Evolutionary conservation across 2,329 filamentous ascomycete species (phyloP), one percentile per base, ranked within the genome.

Genomic region (Claviceps sorghi): DNA sequence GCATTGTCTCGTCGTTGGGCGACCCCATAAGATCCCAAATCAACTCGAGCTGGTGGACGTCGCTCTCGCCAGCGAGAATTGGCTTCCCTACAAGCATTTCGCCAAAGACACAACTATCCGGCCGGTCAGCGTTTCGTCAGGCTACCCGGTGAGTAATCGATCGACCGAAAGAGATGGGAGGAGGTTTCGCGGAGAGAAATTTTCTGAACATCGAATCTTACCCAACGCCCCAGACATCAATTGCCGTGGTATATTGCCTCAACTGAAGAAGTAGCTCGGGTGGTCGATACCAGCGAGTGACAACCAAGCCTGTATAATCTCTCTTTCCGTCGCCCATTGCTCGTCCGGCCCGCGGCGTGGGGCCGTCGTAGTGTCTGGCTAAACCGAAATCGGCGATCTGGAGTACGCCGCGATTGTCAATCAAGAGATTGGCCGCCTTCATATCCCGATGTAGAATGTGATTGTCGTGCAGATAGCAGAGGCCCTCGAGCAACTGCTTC

Each of bases 211-310:
- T 4, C 15, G 15, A 15, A 50, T 65, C 81, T 72, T 74, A 90
- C 86, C 91, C 93, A 59, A 96, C 91, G 60, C 93, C 93, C 93
- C 93, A 98, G 70, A 98, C 82, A 67, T 98, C 93, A 61, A 98
- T 96, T 10, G 93, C 90, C 15, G 90, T 88, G n/a, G 93, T 98
- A 68, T 98, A 98, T 58, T 82, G 82, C 60, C 89, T 83, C 34
- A 98, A 75, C 57, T 91, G 86, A 48, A 98, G 76, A 34, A 98
- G 74, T 41, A 98, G 75, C 74, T 98, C 93, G 0, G 93, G 93
- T 36, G 93, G 93, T 26, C 93, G 78, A 66, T 98, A 98, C 93
- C 93, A 98, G 62, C 93, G 76, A 17, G 93, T 98, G 11, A 98
- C 93, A 19, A 98, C 93, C 15, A 97, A 73, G n/a, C 86, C 89